Percentiles rank a stretch among this genome's conserved stretches.
These are phyloP conservation scores for Hapsidospora chrysogenum DNA, from an alignment of 495 filamentous ascomycete genomes.

Conservation along the genomic window DNA sequence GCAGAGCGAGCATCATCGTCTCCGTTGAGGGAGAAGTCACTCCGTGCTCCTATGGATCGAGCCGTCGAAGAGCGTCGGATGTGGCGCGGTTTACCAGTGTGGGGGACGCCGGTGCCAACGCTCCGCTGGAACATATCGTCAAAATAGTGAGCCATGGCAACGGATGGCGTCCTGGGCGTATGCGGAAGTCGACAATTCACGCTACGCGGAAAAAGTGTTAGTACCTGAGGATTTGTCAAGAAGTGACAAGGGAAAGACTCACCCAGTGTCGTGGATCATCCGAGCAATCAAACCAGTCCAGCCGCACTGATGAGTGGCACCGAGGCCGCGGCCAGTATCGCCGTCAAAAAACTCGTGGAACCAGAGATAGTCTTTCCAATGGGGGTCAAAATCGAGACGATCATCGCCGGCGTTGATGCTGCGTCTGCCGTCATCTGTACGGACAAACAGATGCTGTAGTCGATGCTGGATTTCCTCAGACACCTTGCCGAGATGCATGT, in stretches of 20 bases:
- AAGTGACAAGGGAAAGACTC: background rate
- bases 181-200: constrained; percentile 84
- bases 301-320: constrained; percentile 87
- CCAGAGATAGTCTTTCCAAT: constrained; percentile 90
- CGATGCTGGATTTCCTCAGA: constrained; percentile 93
- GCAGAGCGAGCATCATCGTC: constrained; percentile 14
- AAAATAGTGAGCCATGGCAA: constrained; percentile 81
- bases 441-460: constrained; percentile 77
- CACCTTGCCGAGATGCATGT: constrained; percentile 93
- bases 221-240: constrained; percentile 7
- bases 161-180: constrained; percentile 72
- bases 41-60: constrained; percentile 74
- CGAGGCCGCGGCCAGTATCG: constrained; percentile 74
- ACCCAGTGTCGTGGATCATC: constrained; percentile 76
- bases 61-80: constrained; percentile 70
- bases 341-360: constrained; percentile 98
- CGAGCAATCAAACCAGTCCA: constrained; percentile 97
- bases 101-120: constrained; percentile 11
- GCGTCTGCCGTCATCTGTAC: constrained; percentile 66
- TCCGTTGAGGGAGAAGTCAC: constrained; percentile 46
- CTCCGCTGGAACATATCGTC: constrained; percentile 68
- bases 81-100: constrained; percentile 22
- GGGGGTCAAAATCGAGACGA: constrained; percentile 69
- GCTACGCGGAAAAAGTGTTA: too few relatives aligned
- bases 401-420: constrained; percentile 74